A percentile compares a stretch with the other conserved stretches of the same genome.
These are phyloP conservation scores for Citrus reticulata DNA, from an alignment of 345 rosid genomes.

Conservation along the genomic window DNA sequence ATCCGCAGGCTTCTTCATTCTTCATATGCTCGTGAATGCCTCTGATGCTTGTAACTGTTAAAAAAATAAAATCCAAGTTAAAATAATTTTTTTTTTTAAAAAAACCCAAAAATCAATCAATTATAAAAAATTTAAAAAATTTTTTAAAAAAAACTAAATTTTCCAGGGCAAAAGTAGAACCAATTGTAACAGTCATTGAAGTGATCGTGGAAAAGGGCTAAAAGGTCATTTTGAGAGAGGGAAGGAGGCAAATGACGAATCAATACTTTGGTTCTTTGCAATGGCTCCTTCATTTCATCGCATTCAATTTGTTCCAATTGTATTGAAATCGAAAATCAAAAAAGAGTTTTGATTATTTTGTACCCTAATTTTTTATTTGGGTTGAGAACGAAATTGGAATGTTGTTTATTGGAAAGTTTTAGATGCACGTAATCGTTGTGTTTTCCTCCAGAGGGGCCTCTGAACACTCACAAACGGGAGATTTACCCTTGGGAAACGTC, in stretches of 20 bases:
- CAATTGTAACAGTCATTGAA: constrained; percentile 56
- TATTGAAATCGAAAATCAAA: background rate
- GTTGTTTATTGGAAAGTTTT: background rate
- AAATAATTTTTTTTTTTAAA: background rate
- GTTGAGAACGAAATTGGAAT: background rate
- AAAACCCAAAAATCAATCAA: background rate
- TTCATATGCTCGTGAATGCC: constrained; percentile 52
- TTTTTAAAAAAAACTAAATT: constrained; percentile 24
- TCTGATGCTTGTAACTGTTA: constrained; percentile 50
- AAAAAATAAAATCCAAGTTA: background rate
- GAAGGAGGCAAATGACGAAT: constrained; percentile 72
- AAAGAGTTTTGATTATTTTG: background rate
- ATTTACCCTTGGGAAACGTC: background rate
- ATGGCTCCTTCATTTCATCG: constrained; percentile 37
- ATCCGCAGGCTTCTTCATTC: constrained; percentile 54
- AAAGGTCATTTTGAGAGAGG: constrained; percentile 49
- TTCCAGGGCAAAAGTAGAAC: constrained; percentile 52
- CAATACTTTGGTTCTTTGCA: constrained; percentile 58
- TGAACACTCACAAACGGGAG: background rate
- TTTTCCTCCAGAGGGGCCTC: background rate
- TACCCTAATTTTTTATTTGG: background rate
- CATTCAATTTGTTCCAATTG: background rate
- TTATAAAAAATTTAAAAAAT: no score
- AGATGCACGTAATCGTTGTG: background rate
- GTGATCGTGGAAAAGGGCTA: constrained; percentile 50